Evolutionary conservation across 805 yeast species (phyloP).

Genomic region (Saturnispora zaruensis): DNA sequence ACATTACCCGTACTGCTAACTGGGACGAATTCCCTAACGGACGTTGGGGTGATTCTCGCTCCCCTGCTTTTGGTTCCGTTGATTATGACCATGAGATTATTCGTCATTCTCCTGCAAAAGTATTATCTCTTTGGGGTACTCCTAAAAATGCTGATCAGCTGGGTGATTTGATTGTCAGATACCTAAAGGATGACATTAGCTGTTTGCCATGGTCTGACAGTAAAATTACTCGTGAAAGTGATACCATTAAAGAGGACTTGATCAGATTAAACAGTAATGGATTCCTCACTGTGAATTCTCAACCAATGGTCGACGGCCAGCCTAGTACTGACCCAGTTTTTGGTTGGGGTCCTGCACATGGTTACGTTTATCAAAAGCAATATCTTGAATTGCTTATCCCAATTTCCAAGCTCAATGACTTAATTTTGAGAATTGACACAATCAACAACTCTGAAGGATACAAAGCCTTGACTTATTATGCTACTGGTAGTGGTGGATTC

Average conservation of each 20-base stretch:
- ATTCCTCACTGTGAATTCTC: conserved; percentile 81
- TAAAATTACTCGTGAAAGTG: conserved; percentile 72
- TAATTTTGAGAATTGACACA: conserved; percentile 38
- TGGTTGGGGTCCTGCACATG: conserved; percentile 96
- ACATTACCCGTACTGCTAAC: conserved; percentile 78
- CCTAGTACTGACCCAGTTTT: conserved; percentile 58
- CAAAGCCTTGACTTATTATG: conserved; percentile 64
- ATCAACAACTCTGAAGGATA: conserved; percentile 36
- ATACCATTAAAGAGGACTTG: conserved; percentile 49
- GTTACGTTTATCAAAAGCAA: conserved; percentile 91
- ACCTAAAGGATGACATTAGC: conserved; percentile 59
- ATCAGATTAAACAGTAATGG: conserved; percentile 58
- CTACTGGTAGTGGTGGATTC: conserved; percentile 37
- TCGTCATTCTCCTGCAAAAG: conserved; percentile 74
- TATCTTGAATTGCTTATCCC: conserved; percentile 81
- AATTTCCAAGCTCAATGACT: conserved; percentile 31
- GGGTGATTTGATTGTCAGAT: conserved; percentile 53
- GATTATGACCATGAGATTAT: conserved; percentile 76
- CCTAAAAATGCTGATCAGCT: conserved; percentile 59
- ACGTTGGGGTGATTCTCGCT: conserved; percentile 95
- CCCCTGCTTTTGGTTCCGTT: conserved; percentile 93
- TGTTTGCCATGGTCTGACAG: conserved; percentile 94
- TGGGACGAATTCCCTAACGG: conserved; percentile 99
- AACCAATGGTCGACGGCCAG: conserved; percentile 82
- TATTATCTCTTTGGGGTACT: conserved; percentile 80